Evolutionary conservation across 1,284 basidiomycete genomes (phyloP).

Genomic region (Omphalotus olearius): DNA sequence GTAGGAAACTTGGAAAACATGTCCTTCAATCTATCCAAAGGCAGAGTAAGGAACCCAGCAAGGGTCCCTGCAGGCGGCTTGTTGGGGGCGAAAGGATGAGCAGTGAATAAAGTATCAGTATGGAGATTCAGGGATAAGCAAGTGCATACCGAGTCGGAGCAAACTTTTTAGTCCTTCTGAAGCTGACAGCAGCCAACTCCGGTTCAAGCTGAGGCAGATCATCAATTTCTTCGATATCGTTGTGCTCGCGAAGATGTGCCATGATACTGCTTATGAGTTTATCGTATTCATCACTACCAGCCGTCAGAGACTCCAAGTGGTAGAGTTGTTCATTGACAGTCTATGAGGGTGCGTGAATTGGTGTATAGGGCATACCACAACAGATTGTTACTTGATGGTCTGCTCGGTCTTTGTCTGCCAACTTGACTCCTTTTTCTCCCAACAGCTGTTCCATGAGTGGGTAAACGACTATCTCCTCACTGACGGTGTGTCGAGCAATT

Average conservation of each 20-base stretch:
- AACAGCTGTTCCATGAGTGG: constrained; percentile 63
- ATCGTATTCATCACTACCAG: constrained; percentile 41
- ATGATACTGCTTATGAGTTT: constrained; percentile 35
- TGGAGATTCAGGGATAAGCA: not conserved
- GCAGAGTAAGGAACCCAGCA: constrained; percentile 49
- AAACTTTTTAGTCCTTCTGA: constrained; percentile 60
- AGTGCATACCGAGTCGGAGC: constrained; percentile 48
- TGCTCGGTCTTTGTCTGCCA: constrained; percentile 53
- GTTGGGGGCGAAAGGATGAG: constrained; percentile 50
- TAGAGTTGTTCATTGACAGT: constrained; percentile 46
- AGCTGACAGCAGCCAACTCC: constrained; percentile 42
- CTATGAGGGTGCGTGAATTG: constrained; percentile 20
- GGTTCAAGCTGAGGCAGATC: constrained; percentile 54
- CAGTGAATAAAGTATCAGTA: constrained; percentile 23
- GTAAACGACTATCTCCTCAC: constrained; percentile 65
- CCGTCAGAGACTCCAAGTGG: constrained; percentile 38
- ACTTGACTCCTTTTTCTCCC: constrained; percentile 44
- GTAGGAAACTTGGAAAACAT: constrained; percentile 53
- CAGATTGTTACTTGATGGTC: constrained; percentile 49
- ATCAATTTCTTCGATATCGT: constrained; percentile 50
- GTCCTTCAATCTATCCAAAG: constrained; percentile 60
- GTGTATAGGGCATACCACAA: not conserved
- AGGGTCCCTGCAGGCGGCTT: constrained; percentile 61
- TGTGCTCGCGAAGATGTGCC: constrained; percentile 46
- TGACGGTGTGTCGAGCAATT: constrained; percentile 57